Conservation (phyloP, 129 eudicot species). For the Deinandra increscens region DNA sequence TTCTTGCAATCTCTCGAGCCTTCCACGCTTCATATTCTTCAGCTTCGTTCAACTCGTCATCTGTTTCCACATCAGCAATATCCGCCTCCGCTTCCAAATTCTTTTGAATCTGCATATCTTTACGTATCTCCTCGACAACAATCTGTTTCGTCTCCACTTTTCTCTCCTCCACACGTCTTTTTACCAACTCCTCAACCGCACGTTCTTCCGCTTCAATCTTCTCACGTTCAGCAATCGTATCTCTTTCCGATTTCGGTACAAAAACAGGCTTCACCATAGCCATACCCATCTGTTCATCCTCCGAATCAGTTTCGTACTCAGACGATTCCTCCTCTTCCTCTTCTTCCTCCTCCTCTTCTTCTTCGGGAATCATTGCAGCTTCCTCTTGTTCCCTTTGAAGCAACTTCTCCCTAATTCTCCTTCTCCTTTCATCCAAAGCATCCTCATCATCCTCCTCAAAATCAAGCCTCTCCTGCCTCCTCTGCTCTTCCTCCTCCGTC, state of each 20-base stretch:
- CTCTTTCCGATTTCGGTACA: slow-evolving; percentile 90
- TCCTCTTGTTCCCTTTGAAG: slow-evolving; percentile 70
- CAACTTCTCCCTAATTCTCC: slow-evolving; percentile 75
- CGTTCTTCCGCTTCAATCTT: slow-evolving; percentile 76
- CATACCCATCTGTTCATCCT: slow-evolving; percentile 65
- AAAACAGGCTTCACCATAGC: slow-evolving; percentile 93
- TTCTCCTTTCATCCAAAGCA: slow-evolving; percentile 80
- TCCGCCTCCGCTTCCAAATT: slow-evolving; percentile 69
- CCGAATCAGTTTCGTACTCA: slow-evolving; percentile 92
- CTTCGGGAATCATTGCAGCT: slow-evolving; percentile 50
- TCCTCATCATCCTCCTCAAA: slow-evolving; percentile 90
- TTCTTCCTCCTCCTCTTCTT: slow-evolving; percentile 70
- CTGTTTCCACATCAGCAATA: slow-evolving; percentile 83
- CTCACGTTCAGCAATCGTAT: slow-evolving; percentile 90
- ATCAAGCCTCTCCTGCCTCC: slow-evolving; percentile 59
- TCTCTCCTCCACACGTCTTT: slow-evolving; percentile 61
- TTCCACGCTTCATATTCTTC: slow-evolving; percentile 98
- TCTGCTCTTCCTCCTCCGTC: slow-evolving; percentile 70
- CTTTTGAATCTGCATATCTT: slow-evolving; percentile 68
- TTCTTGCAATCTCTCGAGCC: slow-evolving; percentile 81
- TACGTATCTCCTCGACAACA: slow-evolving; percentile 78
- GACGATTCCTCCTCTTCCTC: slow-evolving; percentile 80
- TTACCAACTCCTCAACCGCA: slow-evolving; percentile 69
- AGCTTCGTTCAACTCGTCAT: slow-evolving; percentile 83
- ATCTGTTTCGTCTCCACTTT: slow-evolving; percentile 75